phyloP scores from a whole-genome alignment of 2,329 filamentous ascomycete species.

The Hymenoscyphus scutula region DNA sequence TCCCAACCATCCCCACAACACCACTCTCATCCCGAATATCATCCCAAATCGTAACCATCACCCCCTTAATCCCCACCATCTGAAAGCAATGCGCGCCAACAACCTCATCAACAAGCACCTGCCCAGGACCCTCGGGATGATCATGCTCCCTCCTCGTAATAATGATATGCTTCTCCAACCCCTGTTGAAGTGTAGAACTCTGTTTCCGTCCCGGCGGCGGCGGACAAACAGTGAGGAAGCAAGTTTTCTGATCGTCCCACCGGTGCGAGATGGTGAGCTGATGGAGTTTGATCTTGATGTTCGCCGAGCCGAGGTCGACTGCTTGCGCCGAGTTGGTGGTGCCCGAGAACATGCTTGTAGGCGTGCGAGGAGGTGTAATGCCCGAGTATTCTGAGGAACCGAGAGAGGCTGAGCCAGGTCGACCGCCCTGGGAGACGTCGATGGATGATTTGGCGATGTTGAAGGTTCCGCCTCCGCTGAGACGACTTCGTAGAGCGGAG shows the following conservation, averaged over 20 bases:
- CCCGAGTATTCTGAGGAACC: slow-evolving; percentile 53
- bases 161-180: slow-evolving; percentile 80
- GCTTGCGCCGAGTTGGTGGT: slow-evolving; percentile 35
- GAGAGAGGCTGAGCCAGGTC: slow-evolving; percentile 50
- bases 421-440: slow-evolving; percentile 39
- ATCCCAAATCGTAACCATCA: slow-evolving; percentile 25
- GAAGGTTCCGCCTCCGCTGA: slow-evolving; percentile 72
- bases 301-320: slow-evolving; percentile 65
- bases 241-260: slow-evolving; percentile 90
- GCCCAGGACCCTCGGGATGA: slow-evolving; percentile 15
- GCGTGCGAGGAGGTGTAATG: slow-evolving; percentile 36
- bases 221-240: slow-evolving; percentile 75
- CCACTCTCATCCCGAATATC: slow-evolving; percentile 27
- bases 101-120: slow-evolving; percentile 20
- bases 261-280: slow-evolving; percentile 71
- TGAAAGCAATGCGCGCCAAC: slow-evolving; percentile 21
- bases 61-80: slow-evolving; percentile 22
- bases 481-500: slow-evolving; percentile 65
- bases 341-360: slow-evolving; percentile 24
- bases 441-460: slow-evolving; percentile 81
- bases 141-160: slow-evolving; percentile 59
- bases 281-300: slow-evolving; percentile 85
- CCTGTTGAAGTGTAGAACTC: slow-evolving; percentile 58
- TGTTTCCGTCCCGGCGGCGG: slow-evolving; percentile 63
- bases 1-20: slow-evolving; percentile 22